These are phyloP conservation scores for Lasiosphaeris hirsuta DNA, from an alignment of 495 filamentous ascomycete genomes.

Conservation along the genomic window DNA sequence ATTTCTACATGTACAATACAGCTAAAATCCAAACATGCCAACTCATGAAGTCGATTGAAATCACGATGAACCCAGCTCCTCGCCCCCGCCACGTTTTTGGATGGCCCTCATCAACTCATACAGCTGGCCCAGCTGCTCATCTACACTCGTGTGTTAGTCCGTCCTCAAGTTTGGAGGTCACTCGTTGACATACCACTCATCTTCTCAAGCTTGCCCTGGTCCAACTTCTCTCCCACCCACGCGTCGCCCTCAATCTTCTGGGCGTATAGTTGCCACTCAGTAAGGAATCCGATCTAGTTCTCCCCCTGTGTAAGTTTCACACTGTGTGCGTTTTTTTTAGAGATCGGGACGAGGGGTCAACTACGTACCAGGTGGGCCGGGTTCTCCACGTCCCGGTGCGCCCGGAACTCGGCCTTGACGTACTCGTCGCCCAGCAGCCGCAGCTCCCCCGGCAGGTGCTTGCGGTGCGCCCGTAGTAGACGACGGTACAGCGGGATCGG, in stretches of 20 bases:
- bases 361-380: conserved; percentile 81
- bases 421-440: conserved; percentile 85
- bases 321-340: neutral
- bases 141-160: conserved; percentile 41
- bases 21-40: neutral
- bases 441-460: conserved; percentile 67
- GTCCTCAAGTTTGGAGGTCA: neutral
- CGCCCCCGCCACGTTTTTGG: conserved; percentile 51
- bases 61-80: conserved; percentile 4
- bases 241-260: conserved; percentile 82
- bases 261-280: conserved; percentile 93
- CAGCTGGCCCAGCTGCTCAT: conserved; percentile 88
- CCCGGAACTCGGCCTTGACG: conserved; percentile 85
- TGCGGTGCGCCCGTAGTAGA: conserved; percentile 80
- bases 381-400: conserved; percentile 79
- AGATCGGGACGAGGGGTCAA: neutral
- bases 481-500: conserved; percentile 89
- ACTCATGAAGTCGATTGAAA: neutral
- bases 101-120: conserved; percentile 93
- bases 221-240: conserved; percentile 77
- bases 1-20: too few species aligned
- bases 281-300: conserved; percentile 88
- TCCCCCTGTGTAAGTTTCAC: neutral
- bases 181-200: conserved; percentile 75
- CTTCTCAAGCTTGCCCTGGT: conserved; percentile 76